Conservation (phyloP, 257 asterid species). For the Oldenlandia corymbosa region DNA sequence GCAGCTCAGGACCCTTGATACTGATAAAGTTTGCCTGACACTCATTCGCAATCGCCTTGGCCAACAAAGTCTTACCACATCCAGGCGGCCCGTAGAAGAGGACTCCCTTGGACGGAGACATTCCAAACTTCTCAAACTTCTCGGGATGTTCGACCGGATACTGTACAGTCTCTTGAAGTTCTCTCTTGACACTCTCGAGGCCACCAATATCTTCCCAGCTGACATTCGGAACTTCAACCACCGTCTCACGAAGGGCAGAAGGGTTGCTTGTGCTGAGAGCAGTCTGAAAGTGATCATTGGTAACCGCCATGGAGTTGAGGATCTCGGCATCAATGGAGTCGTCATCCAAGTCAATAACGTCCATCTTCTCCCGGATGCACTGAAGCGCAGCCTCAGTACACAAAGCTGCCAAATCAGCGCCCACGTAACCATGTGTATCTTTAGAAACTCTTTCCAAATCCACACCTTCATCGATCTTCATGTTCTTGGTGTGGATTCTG, state of each 20-base stretch:
- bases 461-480: too few relatives aligned
- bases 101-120: not conserved
- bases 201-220: not conserved
- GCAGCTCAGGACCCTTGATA: too few relatives aligned
- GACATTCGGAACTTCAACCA: not conserved
- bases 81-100: not conserved
- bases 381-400: conserved; percentile 1
- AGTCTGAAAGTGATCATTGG: not conserved
- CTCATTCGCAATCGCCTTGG: not conserved
- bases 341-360: not conserved
- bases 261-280: not conserved
- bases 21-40: not conserved
- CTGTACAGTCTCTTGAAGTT: too few relatives aligned
- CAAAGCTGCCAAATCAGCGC: conserved; percentile 1
- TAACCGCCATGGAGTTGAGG: not conserved
- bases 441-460: not conserved
- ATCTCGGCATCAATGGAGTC: not conserved
- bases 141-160: too few relatives aligned
- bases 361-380: not conserved
- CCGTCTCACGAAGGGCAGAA: not conserved
- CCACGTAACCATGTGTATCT: too few relatives aligned
- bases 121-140: too few relatives aligned
- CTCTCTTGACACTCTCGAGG: too few relatives aligned
- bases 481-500: too few relatives aligned
- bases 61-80: not conserved